These are phyloP conservation scores for Lachnellula subtilissima DNA, from an alignment of 2,329 filamentous ascomycete genomes.

Conservation along the genomic window DNA sequence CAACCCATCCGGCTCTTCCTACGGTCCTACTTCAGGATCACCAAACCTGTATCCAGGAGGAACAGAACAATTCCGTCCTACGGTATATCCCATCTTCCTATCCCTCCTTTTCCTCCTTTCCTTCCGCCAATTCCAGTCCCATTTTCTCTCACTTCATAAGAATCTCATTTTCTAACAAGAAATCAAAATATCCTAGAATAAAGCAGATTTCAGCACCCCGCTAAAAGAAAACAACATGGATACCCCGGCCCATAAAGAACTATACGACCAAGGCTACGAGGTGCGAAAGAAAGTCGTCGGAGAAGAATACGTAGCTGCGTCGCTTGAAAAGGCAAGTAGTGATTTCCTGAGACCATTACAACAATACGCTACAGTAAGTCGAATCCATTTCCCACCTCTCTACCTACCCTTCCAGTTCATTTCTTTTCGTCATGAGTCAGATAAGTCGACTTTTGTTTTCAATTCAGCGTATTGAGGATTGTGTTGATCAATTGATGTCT, in stretches of 20 bases:
- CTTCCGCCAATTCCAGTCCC: neutral
- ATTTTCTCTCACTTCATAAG: neutral
- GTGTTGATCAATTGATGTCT: neutral
- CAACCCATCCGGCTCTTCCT: neutral
- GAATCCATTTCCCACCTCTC: neutral
- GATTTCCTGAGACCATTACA: slow-evolving; percentile 27
- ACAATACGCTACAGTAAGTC: slow-evolving; percentile 26
- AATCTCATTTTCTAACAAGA: neutral
- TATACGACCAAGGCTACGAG: slow-evolving; percentile 21
- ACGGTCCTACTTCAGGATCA: slow-evolving; percentile 4
- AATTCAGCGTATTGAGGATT: too few relatives aligned
- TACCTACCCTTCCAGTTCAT: neutral
- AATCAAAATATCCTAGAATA: slow-evolving; percentile 4
- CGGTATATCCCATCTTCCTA: neutral
- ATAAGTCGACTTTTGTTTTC: too few relatives aligned
- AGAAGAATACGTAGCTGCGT: slow-evolving; percentile 24
- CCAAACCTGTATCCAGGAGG: slow-evolving; percentile 6
- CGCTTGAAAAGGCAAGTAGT: slow-evolving; percentile 18
- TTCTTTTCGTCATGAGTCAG: neutral
- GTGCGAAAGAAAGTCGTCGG: slow-evolving; percentile 27
- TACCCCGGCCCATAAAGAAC: slow-evolving; percentile 12
- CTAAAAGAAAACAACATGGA: slow-evolving; percentile 29
- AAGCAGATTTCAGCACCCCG: slow-evolving; percentile 1
- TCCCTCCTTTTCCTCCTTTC: neutral
- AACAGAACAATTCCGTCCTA: slow-evolving; percentile 7